phyloP scores from a whole-genome alignment of 768 basidiomycete species.

The Lactarius trivialis region DNA sequence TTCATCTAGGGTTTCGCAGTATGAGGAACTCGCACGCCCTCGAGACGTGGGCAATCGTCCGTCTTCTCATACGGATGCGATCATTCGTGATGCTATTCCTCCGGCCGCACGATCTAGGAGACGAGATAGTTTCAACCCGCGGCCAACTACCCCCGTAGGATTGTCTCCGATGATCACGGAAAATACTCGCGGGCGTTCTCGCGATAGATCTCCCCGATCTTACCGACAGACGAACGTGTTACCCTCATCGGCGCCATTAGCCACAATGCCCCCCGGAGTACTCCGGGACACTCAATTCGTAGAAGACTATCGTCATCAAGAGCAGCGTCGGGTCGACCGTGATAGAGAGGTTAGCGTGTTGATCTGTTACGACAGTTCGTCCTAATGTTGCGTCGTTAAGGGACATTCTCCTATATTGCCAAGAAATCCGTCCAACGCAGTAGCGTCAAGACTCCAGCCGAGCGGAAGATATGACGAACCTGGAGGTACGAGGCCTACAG shows the following conservation, averaged over 20 bases:
- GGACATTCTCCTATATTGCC: not conserved
- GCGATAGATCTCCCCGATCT: constrained; percentile 5
- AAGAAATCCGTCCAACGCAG: not conserved
- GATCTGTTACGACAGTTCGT: not conserved
- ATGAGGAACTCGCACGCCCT: constrained; percentile 4
- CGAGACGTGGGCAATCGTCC: constrained; percentile 2
- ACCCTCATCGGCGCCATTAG: not conserved
- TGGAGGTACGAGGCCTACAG: not conserved
- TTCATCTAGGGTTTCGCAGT: constrained; percentile 10
- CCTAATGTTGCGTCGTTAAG: not conserved
- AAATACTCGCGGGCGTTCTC: not conserved
- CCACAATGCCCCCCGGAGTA: not conserved
- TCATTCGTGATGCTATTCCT: not conserved
- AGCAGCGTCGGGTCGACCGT: constrained; percentile 3
- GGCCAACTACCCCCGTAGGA: not conserved
- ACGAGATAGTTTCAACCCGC: not conserved
- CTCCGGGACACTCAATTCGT: not conserved
- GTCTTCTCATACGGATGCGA: constrained; percentile 1
- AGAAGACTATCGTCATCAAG: constrained; percentile 5
- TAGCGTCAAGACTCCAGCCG: constrained; percentile 2
- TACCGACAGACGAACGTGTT: not conserved
- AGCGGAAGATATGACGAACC: constrained; percentile 7
- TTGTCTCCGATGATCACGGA: not conserved
- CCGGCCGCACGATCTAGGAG: not conserved
- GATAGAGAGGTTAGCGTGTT: not conserved